These are phyloP conservation scores for Yamadazyma spencermartinsiae DNA, from an alignment of 1,139 yeast species.

Conservation along the genomic window DNA sequence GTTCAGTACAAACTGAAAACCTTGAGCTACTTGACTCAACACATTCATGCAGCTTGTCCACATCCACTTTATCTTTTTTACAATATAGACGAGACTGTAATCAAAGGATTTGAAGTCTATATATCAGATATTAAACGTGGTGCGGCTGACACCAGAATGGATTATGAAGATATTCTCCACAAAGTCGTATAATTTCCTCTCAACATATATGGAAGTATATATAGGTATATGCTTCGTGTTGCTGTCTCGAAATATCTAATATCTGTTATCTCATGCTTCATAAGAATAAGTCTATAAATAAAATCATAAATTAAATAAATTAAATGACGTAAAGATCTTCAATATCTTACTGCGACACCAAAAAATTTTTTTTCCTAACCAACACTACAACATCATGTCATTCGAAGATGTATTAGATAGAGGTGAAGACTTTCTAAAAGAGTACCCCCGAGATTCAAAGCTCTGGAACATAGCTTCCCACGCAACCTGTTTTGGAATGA, in stretches of 20 bases:
- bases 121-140: background rate
- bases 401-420: slow-evolving; percentile 67
- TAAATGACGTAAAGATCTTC: too few relatives aligned
- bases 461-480: slow-evolving; percentile 72
- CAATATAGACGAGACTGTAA: slow-evolving; percentile 3
- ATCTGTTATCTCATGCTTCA: too few relatives aligned
- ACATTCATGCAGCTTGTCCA: slow-evolving; percentile 6
- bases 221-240: too few relatives aligned
- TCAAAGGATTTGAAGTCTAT: slow-evolving; percentile 3
- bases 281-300: too few relatives aligned
- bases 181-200: too few relatives aligned
- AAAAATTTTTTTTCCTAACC: background rate
- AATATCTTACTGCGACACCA: background rate
- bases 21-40: slow-evolving; percentile 4
- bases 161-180: slow-evolving; percentile 4
- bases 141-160: slow-evolving; percentile 5
- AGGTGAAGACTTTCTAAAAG: slow-evolving; percentile 70
- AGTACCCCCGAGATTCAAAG: slow-evolving; percentile 58
- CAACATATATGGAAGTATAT: too few relatives aligned
- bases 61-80: slow-evolving; percentile 11
- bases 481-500: slow-evolving; percentile 67
- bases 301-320: too few relatives aligned
- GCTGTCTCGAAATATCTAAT: too few relatives aligned
- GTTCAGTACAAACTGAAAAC: slow-evolving; percentile 13
- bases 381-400: slow-evolving; percentile 50